A percentile compares a stretch with the other conserved stretches of the same genome.
phyloP scores from a whole-genome alignment of 257 asterid genomes.

The Ophiorrhiza pumila region DNA sequence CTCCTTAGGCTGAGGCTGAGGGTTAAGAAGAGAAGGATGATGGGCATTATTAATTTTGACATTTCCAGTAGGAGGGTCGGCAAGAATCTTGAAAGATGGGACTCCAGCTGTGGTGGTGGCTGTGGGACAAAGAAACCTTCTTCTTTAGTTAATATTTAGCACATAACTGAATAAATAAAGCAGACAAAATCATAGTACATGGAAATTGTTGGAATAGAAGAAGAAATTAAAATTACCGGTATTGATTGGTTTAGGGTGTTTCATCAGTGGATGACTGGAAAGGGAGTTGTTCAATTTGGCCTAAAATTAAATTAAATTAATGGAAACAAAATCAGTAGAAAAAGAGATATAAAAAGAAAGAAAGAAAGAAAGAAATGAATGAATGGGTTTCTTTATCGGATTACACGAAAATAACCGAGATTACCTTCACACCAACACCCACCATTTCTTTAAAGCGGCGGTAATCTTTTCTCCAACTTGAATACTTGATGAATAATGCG shows the following conservation, averaged over 20 bases:
- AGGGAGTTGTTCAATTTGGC: not conserved
- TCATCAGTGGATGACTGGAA: not conserved
- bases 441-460: not conserved
- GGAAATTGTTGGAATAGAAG: not conserved
- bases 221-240: constrained; percentile 3
- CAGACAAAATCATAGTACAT: not conserved
- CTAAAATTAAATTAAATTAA: not conserved
- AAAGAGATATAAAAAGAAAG: not conserved
- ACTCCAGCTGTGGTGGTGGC: constrained; percentile 11
- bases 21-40: not conserved
- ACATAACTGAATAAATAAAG: not conserved
- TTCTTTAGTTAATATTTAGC: not conserved
- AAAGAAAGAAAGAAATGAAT: not conserved
- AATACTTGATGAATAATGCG: too few species aligned
- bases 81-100: constrained; percentile 22
- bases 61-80: not conserved
- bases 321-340: not conserved
- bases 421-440: not conserved
- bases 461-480: not conserved
- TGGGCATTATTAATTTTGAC: not conserved
- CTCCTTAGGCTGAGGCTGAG: not conserved
- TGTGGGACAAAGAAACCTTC: not conserved
- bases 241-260: not conserved
- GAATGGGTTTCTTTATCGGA: too few species aligned
- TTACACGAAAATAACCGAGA: too few species aligned